phyloP scores from a whole-genome alignment of 805 yeast genomes.

The Lipomyces yamadae region DNA sequence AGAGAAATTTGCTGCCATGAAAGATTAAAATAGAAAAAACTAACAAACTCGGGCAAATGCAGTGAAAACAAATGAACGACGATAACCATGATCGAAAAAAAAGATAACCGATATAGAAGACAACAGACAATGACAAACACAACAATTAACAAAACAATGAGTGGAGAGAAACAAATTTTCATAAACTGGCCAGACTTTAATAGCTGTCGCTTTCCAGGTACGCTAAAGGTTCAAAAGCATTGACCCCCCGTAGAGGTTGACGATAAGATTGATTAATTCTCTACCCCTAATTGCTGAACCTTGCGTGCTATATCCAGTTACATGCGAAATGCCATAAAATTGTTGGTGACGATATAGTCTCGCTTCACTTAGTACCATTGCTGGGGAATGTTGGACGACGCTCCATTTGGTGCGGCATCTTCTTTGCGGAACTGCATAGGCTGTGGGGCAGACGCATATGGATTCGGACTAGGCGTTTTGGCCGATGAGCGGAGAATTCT shows the following conservation, averaged over 20 bases:
- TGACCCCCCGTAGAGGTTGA: neutral
- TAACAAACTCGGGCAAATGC: neutral
- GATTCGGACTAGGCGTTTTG: conserved; percentile 1
- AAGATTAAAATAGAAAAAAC: neutral
- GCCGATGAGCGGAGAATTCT: conserved; percentile 16
- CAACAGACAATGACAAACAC: conserved; percentile 1
- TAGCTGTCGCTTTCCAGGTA: neutral
- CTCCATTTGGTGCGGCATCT: conserved; percentile 15
- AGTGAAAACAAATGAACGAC: conserved; percentile 1
- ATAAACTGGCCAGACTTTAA: conserved; percentile 1
- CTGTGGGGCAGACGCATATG: conserved; percentile 15
- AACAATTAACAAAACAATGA: neutral
- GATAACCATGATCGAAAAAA: neutral
- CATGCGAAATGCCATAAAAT: neutral
- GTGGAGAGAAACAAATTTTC: neutral
- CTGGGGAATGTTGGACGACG: conserved; percentile 31
- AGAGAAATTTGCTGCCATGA: neutral
- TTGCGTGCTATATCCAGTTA: neutral
- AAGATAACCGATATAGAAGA: neutral
- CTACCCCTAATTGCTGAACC: neutral
- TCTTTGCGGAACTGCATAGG: conserved; percentile 25
- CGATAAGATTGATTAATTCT: neutral
- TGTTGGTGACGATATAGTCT: neutral
- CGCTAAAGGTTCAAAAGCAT: neutral
- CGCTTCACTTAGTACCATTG: conserved; percentile 31